Conservation (phyloP, 345 rosid genomes). For the Salix viminalis region DNA sequence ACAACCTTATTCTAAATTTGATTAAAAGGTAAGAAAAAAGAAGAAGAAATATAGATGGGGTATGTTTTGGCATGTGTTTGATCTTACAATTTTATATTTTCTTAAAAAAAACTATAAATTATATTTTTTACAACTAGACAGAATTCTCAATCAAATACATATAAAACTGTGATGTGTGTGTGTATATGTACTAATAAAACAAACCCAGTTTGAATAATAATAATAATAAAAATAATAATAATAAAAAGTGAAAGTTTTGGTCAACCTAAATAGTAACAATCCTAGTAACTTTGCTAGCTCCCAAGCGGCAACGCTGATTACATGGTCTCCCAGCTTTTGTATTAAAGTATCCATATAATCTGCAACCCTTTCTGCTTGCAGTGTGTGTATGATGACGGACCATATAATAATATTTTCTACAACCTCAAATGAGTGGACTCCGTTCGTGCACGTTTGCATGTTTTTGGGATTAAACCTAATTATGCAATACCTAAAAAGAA, state of each 20-base stretch:
- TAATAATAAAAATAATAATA: too few species aligned
- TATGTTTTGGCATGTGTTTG: too few species aligned
- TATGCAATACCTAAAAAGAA: not conserved
- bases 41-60: not conserved
- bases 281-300: not conserved
- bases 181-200: too few species aligned
- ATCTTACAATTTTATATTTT: too few species aligned
- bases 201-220: too few species aligned
- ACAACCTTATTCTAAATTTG: not conserved
- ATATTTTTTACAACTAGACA: not conserved
- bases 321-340: not conserved
- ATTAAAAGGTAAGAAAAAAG: not conserved
- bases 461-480: conserved; percentile 1
- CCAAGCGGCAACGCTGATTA: not conserved
- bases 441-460: conserved; percentile 12
- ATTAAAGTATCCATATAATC: not conserved
- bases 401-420: not conserved
- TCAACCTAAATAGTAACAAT: not conserved
- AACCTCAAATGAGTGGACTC: conserved; percentile 5
- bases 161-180: too few species aligned
- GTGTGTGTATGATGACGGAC: not conserved
- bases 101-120: too few species aligned
- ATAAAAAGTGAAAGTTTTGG: not conserved
- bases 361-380: not conserved
- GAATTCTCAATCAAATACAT: not conserved